Percentiles rank a stretch among this genome's conserved stretches.
phyloP scores from a whole-genome alignment of 1,284 basidiomycete genomes.

The Marasmius oreades region DNA sequence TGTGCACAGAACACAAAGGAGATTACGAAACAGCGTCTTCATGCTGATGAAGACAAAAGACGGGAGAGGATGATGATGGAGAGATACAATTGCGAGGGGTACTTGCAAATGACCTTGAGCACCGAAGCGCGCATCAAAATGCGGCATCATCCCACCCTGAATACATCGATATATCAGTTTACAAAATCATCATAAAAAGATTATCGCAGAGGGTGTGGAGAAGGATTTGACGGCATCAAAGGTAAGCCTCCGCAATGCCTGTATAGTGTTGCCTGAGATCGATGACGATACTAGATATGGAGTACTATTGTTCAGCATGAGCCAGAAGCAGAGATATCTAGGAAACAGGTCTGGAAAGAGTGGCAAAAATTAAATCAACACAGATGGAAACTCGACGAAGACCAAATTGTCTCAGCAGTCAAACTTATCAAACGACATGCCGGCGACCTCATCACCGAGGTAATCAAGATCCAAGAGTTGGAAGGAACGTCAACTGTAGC shows the following conservation, averaged over 20 bases:
- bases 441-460: slow-evolving; percentile 2
- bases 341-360: slow-evolving; percentile 14
- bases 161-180: slow-evolving; percentile 13
- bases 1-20: neutral
- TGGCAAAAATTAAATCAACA: slow-evolving; percentile 13
- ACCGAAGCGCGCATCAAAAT: slow-evolving; percentile 6
- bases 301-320: slow-evolving; percentile 2
- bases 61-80: neutral
- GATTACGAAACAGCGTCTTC: neutral
- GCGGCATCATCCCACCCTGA: slow-evolving; percentile 10
- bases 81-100: slow-evolving; percentile 8
- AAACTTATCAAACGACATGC: slow-evolving; percentile 9
- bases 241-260: neutral
- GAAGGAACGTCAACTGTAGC: slow-evolving; percentile 13
- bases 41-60: neutral
- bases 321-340: slow-evolving; percentile 9
- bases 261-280: neutral
- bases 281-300: slow-evolving; percentile 11
- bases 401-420: slow-evolving; percentile 17
- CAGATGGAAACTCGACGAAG: slow-evolving; percentile 13
- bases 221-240: slow-evolving; percentile 11
- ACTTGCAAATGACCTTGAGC: slow-evolving; percentile 8
- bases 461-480: slow-evolving; percentile 8
- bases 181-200: neutral
- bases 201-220: slow-evolving; percentile 8